phyloP scores from a whole-genome alignment of 345 rosid species.

The Euphorbia peplus region DNA sequence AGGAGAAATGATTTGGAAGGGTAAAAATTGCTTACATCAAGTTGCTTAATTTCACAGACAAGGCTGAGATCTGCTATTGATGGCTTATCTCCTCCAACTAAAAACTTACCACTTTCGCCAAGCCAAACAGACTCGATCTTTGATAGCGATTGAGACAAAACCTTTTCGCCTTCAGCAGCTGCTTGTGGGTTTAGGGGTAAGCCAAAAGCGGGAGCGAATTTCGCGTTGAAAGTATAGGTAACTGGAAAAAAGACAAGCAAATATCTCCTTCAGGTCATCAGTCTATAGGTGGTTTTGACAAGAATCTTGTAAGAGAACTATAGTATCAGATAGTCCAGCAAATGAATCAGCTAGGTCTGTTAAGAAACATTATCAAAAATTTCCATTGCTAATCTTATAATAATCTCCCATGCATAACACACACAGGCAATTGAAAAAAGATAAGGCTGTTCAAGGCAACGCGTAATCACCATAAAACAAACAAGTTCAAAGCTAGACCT shows the following conservation, averaged over 20 bases:
- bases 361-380: not conserved
- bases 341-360: not conserved
- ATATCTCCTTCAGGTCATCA: not conserved
- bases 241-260: constrained; percentile 36
- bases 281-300: not conserved
- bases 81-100: constrained; percentile 70
- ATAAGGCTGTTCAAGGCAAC: not conserved
- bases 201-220: constrained; percentile 56
- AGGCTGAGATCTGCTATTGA: constrained; percentile 87
- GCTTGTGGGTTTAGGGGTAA: constrained; percentile 47
- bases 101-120: constrained; percentile 57
- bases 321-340: not conserved
- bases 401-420: not conserved
- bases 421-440: not conserved
- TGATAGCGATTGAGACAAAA: constrained; percentile 46
- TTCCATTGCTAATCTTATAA: not conserved
- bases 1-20: not conserved
- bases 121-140: constrained; percentile 76
- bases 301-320: not conserved
- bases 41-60: constrained; percentile 74
- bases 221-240: constrained; percentile 36
- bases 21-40: constrained; percentile 41
- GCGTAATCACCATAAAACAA: not conserved
- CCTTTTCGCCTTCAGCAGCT: constrained; percentile 62
- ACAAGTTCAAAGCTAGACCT: not conserved